Percentiles rank a stretch among this genome's conserved stretches.
These are phyloP conservation scores for Aspergillus jensenii DNA, from an alignment of 2,329 filamentous ascomycete species.

Conservation along the genomic window DNA sequence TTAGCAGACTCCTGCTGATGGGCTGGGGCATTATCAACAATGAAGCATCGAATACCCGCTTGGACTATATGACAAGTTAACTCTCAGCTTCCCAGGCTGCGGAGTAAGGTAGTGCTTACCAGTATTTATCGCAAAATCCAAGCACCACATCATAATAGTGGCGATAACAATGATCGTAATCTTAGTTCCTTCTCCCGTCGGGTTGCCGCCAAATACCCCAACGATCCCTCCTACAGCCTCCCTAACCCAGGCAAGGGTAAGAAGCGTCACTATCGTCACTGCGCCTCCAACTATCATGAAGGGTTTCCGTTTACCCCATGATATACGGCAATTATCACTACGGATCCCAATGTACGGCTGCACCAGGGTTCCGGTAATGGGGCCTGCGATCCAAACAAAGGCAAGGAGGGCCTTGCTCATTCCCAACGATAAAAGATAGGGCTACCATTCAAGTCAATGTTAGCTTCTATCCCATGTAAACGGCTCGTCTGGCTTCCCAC, in stretches of 20 bases:
- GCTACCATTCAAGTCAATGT: constrained; percentile 36
- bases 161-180: constrained; percentile 72
- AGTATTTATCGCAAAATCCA: constrained; percentile 95
- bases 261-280: constrained; percentile 66
- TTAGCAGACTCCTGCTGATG: constrained; percentile 95
- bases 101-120: constrained; percentile 47
- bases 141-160: constrained; percentile 80
- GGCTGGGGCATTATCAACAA: constrained; percentile 86
- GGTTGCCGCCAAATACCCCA: constrained; percentile 67
- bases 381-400: constrained; percentile 81
- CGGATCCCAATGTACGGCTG: constrained; percentile 81
- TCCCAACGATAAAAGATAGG: constrained; percentile 75
- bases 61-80: constrained; percentile 59
- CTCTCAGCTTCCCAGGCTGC: background rate
- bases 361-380: constrained; percentile 73
- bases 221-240: constrained; percentile 70
- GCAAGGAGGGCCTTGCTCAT: constrained; percentile 81
- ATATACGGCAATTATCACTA: constrained; percentile 72
- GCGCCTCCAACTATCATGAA: constrained; percentile 73
- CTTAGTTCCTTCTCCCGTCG: constrained; percentile 64
- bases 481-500: constrained; percentile 21
- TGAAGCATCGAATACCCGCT: constrained; percentile 86
- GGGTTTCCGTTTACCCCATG: constrained; percentile 77
- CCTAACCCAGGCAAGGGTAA: constrained; percentile 71
- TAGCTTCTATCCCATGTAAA: background rate